These are phyloP conservation scores for Zygosaccharomyces kombuchaensis DNA, from an alignment of 805 yeast genomes.

Conservation along the genomic window DNA sequence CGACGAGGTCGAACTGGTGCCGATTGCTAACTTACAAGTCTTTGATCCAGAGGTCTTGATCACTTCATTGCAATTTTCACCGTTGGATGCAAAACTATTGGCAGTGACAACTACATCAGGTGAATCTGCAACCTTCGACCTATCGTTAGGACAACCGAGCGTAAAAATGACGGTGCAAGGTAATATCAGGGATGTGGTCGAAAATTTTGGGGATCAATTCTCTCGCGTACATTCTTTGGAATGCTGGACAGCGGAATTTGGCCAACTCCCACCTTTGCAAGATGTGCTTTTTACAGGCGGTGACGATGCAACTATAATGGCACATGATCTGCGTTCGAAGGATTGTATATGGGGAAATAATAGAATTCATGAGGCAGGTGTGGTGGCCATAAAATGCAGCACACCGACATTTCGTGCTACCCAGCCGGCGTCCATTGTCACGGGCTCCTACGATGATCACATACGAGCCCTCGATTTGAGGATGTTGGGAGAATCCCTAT, in stretches of 20 bases:
- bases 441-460: slow-evolving; percentile 90
- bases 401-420: slow-evolving; percentile 22
- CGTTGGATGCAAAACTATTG: slow-evolving; percentile 36
- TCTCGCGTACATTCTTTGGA: slow-evolving; percentile 59
- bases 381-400: slow-evolving; percentile 66
- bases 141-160: slow-evolving; percentile 10
- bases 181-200: slow-evolving; percentile 7
- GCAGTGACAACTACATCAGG: slow-evolving; percentile 70
- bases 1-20: slow-evolving; percentile 14
- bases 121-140: slow-evolving; percentile 38
- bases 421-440: slow-evolving; percentile 39
- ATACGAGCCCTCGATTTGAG: slow-evolving; percentile 68
- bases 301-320: slow-evolving; percentile 73
- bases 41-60: slow-evolving; percentile 50
- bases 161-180: slow-evolving; percentile 20
- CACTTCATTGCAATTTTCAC: slow-evolving; percentile 61
- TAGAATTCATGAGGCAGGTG: slow-evolving; percentile 85
- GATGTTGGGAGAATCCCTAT: slow-evolving; percentile 41
- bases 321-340: slow-evolving; percentile 58
- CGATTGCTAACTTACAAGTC: slow-evolving; percentile 39
- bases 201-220: slow-evolving; percentile 20
- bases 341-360: slow-evolving; percentile 32
- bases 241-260: slow-evolving; percentile 85
- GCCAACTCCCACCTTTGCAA: slow-evolving; percentile 46
- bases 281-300: slow-evolving; percentile 81